Conservation (phyloP, 495 filamentous ascomycete species). For the Penicillium antarcticum region DNA sequence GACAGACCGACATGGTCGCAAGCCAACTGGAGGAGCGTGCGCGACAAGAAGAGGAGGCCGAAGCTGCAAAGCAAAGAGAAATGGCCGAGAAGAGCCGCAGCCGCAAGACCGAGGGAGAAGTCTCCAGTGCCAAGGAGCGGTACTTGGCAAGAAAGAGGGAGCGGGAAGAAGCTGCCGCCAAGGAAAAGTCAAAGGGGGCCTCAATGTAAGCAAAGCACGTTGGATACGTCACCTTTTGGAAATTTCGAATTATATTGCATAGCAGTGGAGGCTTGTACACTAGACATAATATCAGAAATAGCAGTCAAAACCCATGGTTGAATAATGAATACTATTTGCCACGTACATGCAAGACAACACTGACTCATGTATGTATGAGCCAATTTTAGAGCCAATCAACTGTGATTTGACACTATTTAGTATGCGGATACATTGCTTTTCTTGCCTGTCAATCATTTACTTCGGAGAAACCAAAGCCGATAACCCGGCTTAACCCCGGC, state of each 20-base stretch:
- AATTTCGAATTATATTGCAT: not conserved
- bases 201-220: not conserved
- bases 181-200: slow-evolving; percentile 18
- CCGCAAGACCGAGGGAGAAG: slow-evolving; percentile 70
- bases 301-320: not conserved
- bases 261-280: slow-evolving; percentile 2
- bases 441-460: not conserved
- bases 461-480: slow-evolving; percentile 2
- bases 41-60: slow-evolving; percentile 75
- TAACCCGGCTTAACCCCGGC: not conserved
- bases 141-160: slow-evolving; percentile 83
- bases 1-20: slow-evolving; percentile 86
- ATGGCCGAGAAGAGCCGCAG: slow-evolving; percentile 72
- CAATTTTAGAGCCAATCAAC: not conserved
- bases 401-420: not conserved
- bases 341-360: not conserved
- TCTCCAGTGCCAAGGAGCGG: slow-evolving; percentile 81
- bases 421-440: not conserved
- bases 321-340: not conserved
- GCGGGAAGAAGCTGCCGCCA: slow-evolving; percentile 58
- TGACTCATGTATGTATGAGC: not conserved
- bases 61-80: slow-evolving; percentile 61
- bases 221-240: slow-evolving; percentile 4
- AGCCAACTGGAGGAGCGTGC: slow-evolving; percentile 62
- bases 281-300: slow-evolving; percentile 1